Percentiles rank a stretch among this genome's conserved stretches.
Evolutionary conservation across 805 yeast genomes (phyloP).

Genomic region (Saccharomyces eubayanus): DNA sequence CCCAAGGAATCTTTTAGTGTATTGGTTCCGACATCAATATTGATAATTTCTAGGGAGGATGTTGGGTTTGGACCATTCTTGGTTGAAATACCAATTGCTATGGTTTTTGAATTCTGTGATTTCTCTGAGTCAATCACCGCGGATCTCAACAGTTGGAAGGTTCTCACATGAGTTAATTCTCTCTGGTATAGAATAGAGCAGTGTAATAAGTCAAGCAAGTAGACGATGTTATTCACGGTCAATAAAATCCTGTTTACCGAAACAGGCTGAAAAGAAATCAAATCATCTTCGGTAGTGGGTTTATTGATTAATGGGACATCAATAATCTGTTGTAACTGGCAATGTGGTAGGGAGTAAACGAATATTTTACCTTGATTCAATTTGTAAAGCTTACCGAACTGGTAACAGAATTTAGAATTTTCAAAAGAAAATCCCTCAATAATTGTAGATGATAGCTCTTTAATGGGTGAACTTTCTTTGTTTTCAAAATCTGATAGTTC

Average conservation of each 20-base stretch:
- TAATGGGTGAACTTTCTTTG: slow-evolving; percentile 8
- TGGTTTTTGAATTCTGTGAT: slow-evolving; percentile 15
- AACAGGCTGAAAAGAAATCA: slow-evolving; percentile 22
- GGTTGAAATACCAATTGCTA: slow-evolving; percentile 27
- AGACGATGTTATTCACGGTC: slow-evolving; percentile 23
- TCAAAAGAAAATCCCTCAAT: slow-evolving; percentile 16
- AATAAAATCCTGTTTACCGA: slow-evolving; percentile 25
- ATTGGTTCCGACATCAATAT: slow-evolving; percentile 57
- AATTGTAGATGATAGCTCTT: slow-evolving; percentile 22
- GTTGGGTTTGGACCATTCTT: slow-evolving; percentile 22
- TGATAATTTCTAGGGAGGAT: slow-evolving; percentile 27
- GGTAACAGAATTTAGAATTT: slow-evolving; percentile 19
- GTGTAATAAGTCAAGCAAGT: slow-evolving; percentile 24
- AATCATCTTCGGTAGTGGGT: slow-evolving; percentile 3
- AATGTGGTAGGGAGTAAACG: slow-evolving; percentile 22
- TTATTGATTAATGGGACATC: slow-evolving; percentile 21
- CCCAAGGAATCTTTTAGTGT: slow-evolving; percentile 63
- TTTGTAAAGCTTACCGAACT: slow-evolving; percentile 24
- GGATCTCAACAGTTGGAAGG: slow-evolving; percentile 22
- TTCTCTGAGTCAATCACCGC: slow-evolving; percentile 13
- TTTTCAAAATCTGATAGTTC: slow-evolving; percentile 9
- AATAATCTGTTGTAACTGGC: slow-evolving; percentile 15
- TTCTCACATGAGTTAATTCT: slow-evolving; percentile 22
- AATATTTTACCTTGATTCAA: slow-evolving; percentile 11
- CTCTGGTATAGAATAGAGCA: slow-evolving; percentile 20